phyloP scores from a whole-genome alignment of 2,329 filamentous ascomycete species.

The Rachicladosporium sp. region DNA sequence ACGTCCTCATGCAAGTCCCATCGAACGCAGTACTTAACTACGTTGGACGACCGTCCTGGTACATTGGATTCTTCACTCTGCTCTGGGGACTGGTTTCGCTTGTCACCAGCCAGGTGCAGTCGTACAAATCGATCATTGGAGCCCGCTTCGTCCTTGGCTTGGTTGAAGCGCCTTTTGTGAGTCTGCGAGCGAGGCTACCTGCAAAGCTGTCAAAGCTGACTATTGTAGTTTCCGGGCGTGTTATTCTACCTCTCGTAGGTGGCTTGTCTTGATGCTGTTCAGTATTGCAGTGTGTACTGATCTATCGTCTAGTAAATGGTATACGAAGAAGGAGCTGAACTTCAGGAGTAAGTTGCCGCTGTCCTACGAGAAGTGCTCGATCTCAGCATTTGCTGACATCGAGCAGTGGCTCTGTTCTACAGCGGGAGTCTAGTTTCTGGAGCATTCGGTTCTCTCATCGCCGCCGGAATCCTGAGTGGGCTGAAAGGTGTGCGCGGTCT shows the following conservation, averaged over 20 bases:
- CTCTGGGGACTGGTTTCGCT: slow-evolving; percentile 25
- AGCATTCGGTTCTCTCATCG: slow-evolving; percentile 43
- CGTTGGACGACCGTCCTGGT: slow-evolving; percentile 21
- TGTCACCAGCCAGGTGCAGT: slow-evolving; percentile 22
- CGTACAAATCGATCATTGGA: slow-evolving; percentile 25
- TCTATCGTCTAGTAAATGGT: no score
- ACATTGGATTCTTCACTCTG: slow-evolving; percentile 21
- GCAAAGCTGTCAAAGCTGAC: not conserved
- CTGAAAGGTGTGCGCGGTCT: slow-evolving; percentile 48
- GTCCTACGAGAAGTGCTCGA: no score
- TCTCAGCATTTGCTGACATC: no score
- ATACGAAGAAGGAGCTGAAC: slow-evolving; percentile 40
- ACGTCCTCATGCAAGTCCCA: slow-evolving; percentile 25
- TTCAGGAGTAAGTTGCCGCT: slow-evolving; percentile 24
- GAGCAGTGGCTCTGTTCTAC: slow-evolving; percentile 35
- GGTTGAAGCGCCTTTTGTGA: slow-evolving; percentile 30
- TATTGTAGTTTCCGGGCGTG: slow-evolving; percentile 28
- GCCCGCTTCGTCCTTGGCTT: slow-evolving; percentile 29
- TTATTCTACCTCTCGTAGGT: slow-evolving; percentile 33
- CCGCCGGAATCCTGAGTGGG: slow-evolving; percentile 50
- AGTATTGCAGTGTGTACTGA: no score
- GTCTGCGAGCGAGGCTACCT: not conserved
- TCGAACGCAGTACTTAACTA: slow-evolving; percentile 27
- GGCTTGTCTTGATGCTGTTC: no score
- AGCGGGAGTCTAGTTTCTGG: slow-evolving; percentile 38